Percentiles rank a stretch among this genome's conserved stretches.
These are phyloP conservation scores for Elaeis oleifera DNA, from an alignment of 202 grass and related monocot species.

Conservation along the genomic window DNA sequence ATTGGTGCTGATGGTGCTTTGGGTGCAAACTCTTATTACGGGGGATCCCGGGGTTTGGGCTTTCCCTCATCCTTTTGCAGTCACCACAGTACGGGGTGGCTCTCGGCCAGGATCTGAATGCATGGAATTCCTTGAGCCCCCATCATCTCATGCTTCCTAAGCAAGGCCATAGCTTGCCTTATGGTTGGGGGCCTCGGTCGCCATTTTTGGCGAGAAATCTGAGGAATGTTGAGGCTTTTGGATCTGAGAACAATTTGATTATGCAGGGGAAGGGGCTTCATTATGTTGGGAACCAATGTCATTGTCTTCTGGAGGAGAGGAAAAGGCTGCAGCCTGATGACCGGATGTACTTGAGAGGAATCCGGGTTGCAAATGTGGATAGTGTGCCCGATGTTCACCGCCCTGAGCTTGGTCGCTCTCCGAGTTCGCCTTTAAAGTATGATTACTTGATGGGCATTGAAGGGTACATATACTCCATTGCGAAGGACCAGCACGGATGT, in stretches of 20 bases:
- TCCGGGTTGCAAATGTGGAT: slow-evolving; percentile 8
- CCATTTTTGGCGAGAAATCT: slow-evolving; percentile 16
- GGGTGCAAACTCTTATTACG: too few species aligned
- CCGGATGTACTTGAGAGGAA: not conserved
- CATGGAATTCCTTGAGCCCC: too few species aligned
- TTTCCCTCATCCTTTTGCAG: too few species aligned
- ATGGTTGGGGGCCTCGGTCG: not conserved
- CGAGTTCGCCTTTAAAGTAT: slow-evolving; percentile 26
- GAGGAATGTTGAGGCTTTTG: slow-evolving; percentile 33
- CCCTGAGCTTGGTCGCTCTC: slow-evolving; percentile 5
- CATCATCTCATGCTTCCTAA: too few species aligned
- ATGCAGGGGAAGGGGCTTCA: slow-evolving; percentile 40
- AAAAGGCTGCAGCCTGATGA: slow-evolving; percentile 2
- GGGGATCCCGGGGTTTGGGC: too few species aligned
- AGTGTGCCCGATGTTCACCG: not conserved
- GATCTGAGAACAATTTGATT: slow-evolving; percentile 34
- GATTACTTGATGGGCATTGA: slow-evolving; percentile 48
- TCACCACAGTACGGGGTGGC: too few species aligned
- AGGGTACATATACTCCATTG: slow-evolving; percentile 60
- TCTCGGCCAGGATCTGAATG: too few species aligned
- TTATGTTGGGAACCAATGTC: slow-evolving; percentile 9
- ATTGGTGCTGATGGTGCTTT: too few species aligned
- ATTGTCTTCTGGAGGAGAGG: slow-evolving; percentile 12
- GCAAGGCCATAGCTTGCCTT: too few species aligned
- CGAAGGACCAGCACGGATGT: slow-evolving; percentile 66